These are phyloP conservation scores for Musa acuminata DNA, from an alignment of 176 grass and related monocot genomes.

Conservation along the genomic window DNA sequence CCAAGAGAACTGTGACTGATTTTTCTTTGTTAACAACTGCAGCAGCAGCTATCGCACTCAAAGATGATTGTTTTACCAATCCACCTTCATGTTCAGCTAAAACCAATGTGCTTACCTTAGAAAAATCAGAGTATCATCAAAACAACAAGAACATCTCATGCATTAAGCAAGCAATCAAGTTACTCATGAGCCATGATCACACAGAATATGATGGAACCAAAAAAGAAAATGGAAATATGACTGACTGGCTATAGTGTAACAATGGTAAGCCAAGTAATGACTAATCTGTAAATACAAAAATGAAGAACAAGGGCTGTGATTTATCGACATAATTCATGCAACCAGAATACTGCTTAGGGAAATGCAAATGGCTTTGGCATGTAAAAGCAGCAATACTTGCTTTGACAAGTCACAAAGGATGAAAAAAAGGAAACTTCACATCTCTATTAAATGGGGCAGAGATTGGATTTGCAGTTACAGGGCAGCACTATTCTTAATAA, in stretches of 20 bases:
- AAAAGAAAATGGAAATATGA: not conserved
- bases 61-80: conserved; percentile 64
- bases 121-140: not conserved
- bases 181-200: not conserved
- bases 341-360: not conserved
- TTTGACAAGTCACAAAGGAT: not conserved
- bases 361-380: not conserved
- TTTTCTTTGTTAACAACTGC: conserved; percentile 46
- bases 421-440: not conserved
- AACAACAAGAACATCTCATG: not conserved
- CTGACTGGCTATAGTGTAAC: not conserved
- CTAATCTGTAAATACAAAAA: too few species aligned
- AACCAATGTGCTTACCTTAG: conserved; percentile 67
- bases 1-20: conserved; percentile 60
- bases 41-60: conserved; percentile 64
- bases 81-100: conserved; percentile 78
- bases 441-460: too few species aligned
- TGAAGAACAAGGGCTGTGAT: too few species aligned
- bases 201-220: not conserved
- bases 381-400: not conserved
- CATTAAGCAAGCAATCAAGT: not conserved
- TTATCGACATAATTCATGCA: not conserved
- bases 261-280: not conserved
- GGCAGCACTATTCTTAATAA: too few species aligned
- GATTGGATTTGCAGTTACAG: too few species aligned